A percentile compares a stretch with the other conserved stretches of the same genome.
Evolutionary conservation across 768 basidiomycete species (phyloP).

Genomic region (Pleurotus ostreatus): DNA sequence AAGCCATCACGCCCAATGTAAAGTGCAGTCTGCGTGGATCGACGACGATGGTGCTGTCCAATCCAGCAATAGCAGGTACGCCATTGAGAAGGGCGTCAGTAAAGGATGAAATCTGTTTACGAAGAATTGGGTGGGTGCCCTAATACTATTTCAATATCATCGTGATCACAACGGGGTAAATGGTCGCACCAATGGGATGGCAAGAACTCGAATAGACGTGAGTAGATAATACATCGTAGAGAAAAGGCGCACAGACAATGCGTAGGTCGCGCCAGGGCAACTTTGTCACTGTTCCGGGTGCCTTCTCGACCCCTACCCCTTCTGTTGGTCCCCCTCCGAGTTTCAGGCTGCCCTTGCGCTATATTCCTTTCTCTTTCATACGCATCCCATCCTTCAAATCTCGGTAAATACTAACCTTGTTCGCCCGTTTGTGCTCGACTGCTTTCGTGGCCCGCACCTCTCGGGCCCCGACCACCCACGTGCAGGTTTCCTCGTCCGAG

Average conservation of each 20-base stretch:
- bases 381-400: too few relatives aligned
- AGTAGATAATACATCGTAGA: neutral
- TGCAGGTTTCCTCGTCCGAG: too few relatives aligned
- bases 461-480: too few relatives aligned
- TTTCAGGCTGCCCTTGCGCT: neutral
- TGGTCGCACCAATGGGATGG: slow-evolving; percentile 26
- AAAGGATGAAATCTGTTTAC: slow-evolving; percentile 32
- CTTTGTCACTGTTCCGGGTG: slow-evolving; percentile 3
- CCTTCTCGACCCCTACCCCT: neutral
- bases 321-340: neutral
- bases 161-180: neutral
- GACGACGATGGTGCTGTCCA: slow-evolving; percentile 60
- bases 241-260: slow-evolving; percentile 20
- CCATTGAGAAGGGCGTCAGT: slow-evolving; percentile 37
- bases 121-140: slow-evolving; percentile 35
- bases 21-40: slow-evolving; percentile 60
- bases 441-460: too few relatives aligned
- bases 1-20: slow-evolving; percentile 72
- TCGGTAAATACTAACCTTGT: too few relatives aligned
- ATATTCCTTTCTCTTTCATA: too few relatives aligned
- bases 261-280: slow-evolving; percentile 20
- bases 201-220: slow-evolving; percentile 20
- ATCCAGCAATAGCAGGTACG: slow-evolving; percentile 36
- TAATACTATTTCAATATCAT: slow-evolving; percentile 2
- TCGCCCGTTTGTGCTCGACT: too few relatives aligned